A percentile compares a stretch with the other conserved stretches of the same genome.
phyloP scores from a whole-genome alignment of 352 stramenopile species.

The Phytophthora multivora region DNA sequence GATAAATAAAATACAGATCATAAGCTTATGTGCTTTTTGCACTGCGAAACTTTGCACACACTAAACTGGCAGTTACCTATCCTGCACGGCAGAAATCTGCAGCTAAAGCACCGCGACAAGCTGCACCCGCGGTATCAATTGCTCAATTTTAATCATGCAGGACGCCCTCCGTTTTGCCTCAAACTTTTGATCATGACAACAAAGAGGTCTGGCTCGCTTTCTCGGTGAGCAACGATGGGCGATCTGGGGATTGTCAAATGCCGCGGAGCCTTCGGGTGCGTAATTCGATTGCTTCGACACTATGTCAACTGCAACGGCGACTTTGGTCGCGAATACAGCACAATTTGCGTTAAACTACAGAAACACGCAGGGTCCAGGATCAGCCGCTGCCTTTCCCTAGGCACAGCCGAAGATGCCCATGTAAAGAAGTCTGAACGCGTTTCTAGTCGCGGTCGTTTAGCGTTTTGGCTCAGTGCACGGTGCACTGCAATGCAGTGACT shows the following conservation, averaged over 20 bases:
- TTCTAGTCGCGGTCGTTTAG: conserved; percentile 27
- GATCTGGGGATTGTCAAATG: too few relatives aligned
- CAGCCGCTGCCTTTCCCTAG: conserved; percentile 22
- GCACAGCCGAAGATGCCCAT: conserved; percentile 35
- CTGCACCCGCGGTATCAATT: neutral
- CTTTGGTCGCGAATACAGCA: neutral
- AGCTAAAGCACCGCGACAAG: conserved; percentile 13
- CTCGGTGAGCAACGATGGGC: neutral
- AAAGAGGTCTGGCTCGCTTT: neutral
- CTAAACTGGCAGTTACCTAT: too few relatives aligned
- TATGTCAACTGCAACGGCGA: neutral
- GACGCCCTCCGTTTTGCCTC: neutral
- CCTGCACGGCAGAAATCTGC: too few relatives aligned
- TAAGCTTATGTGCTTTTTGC: neutral
- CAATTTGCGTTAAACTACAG: conserved; percentile 24
- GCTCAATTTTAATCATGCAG: neutral
- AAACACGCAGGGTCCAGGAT: conserved; percentile 23
- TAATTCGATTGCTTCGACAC: neutral
- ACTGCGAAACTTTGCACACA: neutral
- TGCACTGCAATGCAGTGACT: too few relatives aligned
- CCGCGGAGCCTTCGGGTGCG: neutral
- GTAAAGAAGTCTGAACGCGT: conserved; percentile 32
- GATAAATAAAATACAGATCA: conserved; percentile 5
- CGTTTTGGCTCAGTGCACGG: conserved; percentile 5
- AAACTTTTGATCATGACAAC: neutral